A percentile compares a stretch with the other conserved stretches of the same genome.
Conservation (phyloP, 2,329 filamentous ascomycete species). For the Diaporthe aspalathi region DNA sequence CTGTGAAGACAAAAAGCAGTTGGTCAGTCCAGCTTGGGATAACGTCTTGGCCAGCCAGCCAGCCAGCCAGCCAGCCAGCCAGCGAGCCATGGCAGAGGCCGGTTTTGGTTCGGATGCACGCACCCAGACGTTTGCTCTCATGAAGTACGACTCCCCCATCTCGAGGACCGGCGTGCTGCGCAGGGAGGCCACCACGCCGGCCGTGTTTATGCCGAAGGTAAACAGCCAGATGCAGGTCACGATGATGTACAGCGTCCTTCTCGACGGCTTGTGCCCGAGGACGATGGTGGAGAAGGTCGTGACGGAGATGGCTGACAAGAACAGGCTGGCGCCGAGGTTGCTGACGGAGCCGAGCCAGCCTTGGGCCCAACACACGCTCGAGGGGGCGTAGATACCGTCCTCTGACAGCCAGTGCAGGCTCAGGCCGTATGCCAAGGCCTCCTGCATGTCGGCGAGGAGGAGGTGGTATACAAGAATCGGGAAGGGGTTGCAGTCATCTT, state of each 20-base stretch:
- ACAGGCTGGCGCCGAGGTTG: conserved; percentile 26
- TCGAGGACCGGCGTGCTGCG: background rate
- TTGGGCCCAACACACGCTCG: conserved; percentile 35
- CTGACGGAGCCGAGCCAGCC: conserved; percentile 39
- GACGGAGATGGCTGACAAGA: conserved; percentile 34
- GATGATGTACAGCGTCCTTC: background rate
- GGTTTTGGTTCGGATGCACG: background rate
- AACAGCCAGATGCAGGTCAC: conserved; percentile 6
- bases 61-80: too few species aligned
- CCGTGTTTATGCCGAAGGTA: conserved; percentile 1
- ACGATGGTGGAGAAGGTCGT: conserved; percentile 37
- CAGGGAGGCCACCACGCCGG: background rate
- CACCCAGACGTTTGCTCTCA: conserved; percentile 31
- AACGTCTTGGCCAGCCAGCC: background rate
- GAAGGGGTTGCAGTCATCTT: conserved; percentile 35
- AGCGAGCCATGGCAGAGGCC: too few species aligned
- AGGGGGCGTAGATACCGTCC: conserved; percentile 36
- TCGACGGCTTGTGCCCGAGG: conserved; percentile 8
- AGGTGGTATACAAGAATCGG: conserved; percentile 39
- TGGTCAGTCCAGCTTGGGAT: too few species aligned
- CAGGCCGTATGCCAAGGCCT: conserved; percentile 33
- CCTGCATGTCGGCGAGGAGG: conserved; percentile 38
- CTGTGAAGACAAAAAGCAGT: conserved; percentile 14
- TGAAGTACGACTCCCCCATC: conserved; percentile 18
- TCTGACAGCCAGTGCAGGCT: conserved; percentile 37